Evolutionary conservation across 2,329 filamentous ascomycete species (phyloP), one percentile per base, ranked within the genome.

Genomic region (Cytospora piceae): DNA sequence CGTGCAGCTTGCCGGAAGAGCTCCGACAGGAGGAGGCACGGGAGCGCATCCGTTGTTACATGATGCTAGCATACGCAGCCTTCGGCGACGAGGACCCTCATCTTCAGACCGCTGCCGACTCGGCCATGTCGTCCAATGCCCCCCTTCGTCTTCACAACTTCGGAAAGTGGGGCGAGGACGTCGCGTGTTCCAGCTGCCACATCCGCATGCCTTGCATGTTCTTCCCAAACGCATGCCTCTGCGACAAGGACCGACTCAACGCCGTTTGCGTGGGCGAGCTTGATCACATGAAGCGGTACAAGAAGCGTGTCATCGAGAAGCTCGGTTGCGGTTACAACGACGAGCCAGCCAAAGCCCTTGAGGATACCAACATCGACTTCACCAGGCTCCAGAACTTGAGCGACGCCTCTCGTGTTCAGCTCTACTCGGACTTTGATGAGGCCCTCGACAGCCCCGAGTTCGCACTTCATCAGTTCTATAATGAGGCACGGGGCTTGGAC

Each of bases 191-290:
- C 15, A 3, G 7, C 6, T 68, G 66, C 60, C 5, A 27, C 27
- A 60, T 31, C 14, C 8, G 24, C n/a, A 24, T 65, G 39, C 24
- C 52, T 8, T 53, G 57, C 1, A 59, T 66, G 37, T 63, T 57
- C 42, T 66, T 53, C 32, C 65, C 49, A 11, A 39, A 56, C 2
- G 51, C 39, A 2, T 53, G 39, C 20, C n/a, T 24, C 32, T 68
- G 66, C 52, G 66, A 68, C 59, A 42, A 55, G 17, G 65, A 64
- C 27, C 51, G 49, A 12, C 37, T 68, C 22, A 32, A 29, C 2
- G 20, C 6, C 6, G 32, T 52, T 32, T 39, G 37, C 7, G 4
- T 32, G 4, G 4, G 15, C 6, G 59, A 66, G 46, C 29, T n/a
- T 20, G 64, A 67, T n/a, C 51, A 63, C 39, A 32, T 53, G n/a